A percentile compares a stretch with the other conserved stretches of the same genome.
phyloP scores from a whole-genome alignment of 306 rosid genomes.

The Casuarina equisetifolia region DNA sequence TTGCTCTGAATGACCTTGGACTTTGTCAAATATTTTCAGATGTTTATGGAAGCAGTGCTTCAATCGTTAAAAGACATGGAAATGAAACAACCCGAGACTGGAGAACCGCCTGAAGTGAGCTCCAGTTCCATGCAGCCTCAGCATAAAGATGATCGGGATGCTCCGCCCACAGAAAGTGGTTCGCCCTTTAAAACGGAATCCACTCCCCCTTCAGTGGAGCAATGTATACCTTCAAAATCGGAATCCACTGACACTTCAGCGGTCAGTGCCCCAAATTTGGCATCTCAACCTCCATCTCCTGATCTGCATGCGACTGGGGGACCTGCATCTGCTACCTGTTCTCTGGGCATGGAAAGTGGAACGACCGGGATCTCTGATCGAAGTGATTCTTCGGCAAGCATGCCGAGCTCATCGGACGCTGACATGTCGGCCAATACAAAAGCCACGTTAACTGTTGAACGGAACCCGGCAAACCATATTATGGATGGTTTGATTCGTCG shows the following conservation, averaged over 20 bases:
- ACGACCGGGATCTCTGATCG: slow-evolving; percentile 41
- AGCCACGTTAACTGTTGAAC: slow-evolving; percentile 72
- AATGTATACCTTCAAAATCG: slow-evolving; percentile 29
- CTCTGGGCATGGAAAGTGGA: slow-evolving; percentile 40
- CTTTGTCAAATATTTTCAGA: slow-evolving; percentile 44
- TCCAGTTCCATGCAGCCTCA: slow-evolving; percentile 28
- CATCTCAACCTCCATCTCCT: slow-evolving; percentile 34
- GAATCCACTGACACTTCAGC: slow-evolving; percentile 41
- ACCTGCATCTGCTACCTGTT: slow-evolving; percentile 26
- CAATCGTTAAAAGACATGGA: slow-evolving; percentile 66
- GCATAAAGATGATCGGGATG: slow-evolving; percentile 32
- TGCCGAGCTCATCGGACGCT: slow-evolving; percentile 52
- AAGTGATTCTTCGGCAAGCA: slow-evolving; percentile 40
- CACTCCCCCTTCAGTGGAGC: slow-evolving; percentile 35
- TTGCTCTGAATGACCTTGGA: slow-evolving; percentile 12
- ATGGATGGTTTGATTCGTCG: slow-evolving; percentile 78
- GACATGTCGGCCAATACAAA: slow-evolving; percentile 87
- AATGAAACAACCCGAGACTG: slow-evolving; percentile 39
- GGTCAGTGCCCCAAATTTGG: slow-evolving; percentile 32
- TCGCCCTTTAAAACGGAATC: slow-evolving; percentile 36
- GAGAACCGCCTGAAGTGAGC: slow-evolving; percentile 31
- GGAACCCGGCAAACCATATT: slow-evolving; percentile 65
- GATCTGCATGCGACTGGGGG: slow-evolving; percentile 26
- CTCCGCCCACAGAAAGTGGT: slow-evolving; percentile 31
- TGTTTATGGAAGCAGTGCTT: slow-evolving; percentile 76